Conservation (phyloP, 2,329 filamentous ascomycete species). For the Fusarium subtropicale region DNA sequence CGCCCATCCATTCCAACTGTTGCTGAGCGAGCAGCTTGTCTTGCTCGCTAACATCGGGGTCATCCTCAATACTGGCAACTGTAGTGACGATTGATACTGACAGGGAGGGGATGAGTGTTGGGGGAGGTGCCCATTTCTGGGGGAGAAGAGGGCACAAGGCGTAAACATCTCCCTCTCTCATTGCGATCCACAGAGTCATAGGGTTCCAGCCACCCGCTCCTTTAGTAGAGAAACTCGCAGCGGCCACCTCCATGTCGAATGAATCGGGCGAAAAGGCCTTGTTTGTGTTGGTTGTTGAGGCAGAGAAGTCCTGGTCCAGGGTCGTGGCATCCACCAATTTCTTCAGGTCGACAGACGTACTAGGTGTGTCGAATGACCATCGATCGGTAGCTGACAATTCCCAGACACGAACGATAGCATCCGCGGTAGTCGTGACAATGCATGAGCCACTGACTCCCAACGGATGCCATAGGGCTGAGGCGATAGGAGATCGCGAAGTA, state of each 20-base stretch:
- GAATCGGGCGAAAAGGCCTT: conserved; percentile 89
- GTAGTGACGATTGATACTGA: conserved; percentile 86
- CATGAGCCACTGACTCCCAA: conserved; percentile 84
- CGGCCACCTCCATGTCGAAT: conserved; percentile 93
- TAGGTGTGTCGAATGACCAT: conserved; percentile 87
- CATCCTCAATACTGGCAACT: conserved; percentile 70
- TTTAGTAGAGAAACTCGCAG: conserved; percentile 79
- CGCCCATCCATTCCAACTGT: conserved; percentile 75
- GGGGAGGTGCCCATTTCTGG: conserved; percentile 82
- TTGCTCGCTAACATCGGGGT: conserved; percentile 63
- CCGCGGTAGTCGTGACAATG: conserved; percentile 87
- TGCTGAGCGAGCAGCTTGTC: conserved; percentile 71
- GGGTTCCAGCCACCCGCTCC: conserved; percentile 87
- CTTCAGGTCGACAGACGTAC: conserved; percentile 86
- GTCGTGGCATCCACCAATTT: conserved; percentile 88
- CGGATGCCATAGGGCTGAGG: conserved; percentile 91
- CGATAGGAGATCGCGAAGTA: conserved; percentile 82
- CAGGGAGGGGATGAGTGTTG: conserved; percentile 82
- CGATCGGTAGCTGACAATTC: conserved; percentile 86
- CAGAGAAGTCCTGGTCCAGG: conserved; percentile 84
- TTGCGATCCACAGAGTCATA: conserved; percentile 98
- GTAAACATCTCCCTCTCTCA: conserved; percentile 92
- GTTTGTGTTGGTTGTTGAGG: conserved; percentile 77
- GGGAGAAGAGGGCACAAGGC: conserved; percentile 92
- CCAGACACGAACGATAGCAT: conserved; percentile 91